Percentiles rank a stretch among this genome's conserved stretches.
Conservation (phyloP, 23 red algal genomes). For the Pyropia yezoensis region DNA sequence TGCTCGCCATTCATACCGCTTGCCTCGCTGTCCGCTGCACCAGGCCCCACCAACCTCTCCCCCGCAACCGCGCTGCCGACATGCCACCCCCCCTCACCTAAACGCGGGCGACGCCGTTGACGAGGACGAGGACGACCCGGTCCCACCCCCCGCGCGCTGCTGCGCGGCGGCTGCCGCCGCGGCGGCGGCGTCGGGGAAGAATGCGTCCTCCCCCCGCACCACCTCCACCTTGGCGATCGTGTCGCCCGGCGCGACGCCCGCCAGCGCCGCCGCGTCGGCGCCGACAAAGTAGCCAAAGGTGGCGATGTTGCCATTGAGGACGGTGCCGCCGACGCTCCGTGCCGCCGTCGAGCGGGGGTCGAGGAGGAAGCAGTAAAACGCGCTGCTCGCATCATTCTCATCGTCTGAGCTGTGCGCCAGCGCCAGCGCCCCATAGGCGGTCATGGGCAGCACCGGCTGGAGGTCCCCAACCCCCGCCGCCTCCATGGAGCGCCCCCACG, state of each 20-base stretch:
- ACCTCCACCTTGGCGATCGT: neutral
- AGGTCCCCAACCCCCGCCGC: slow-evolving; percentile 53
- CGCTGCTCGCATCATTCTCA: slow-evolving; percentile 68
- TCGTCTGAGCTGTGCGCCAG: slow-evolving; percentile 81
- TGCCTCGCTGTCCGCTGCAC: no score
- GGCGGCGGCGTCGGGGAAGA: no score
- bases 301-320: slow-evolving; percentile 77
- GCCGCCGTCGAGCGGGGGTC: slow-evolving; percentile 77
- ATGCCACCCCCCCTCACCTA: no score
- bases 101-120: no score
- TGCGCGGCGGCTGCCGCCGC: no score
- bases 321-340: slow-evolving; percentile 47
- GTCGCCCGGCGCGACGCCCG: no score
- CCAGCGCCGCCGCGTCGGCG: slow-evolving; percentile 7
- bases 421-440: slow-evolving; percentile 76
- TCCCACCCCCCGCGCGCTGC: no score
- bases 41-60: no score
- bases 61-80: no score
- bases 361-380: slow-evolving; percentile 76
- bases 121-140: no score
- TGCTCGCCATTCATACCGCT: no score
- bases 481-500: slow-evolving; percentile 76
- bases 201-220: no score
- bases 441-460: slow-evolving; percentile 71
- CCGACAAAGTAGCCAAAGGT: slow-evolving; percentile 72